Conservation (phyloP, 192 early-diverging fungal species). For the Dispira simplex region DNA sequence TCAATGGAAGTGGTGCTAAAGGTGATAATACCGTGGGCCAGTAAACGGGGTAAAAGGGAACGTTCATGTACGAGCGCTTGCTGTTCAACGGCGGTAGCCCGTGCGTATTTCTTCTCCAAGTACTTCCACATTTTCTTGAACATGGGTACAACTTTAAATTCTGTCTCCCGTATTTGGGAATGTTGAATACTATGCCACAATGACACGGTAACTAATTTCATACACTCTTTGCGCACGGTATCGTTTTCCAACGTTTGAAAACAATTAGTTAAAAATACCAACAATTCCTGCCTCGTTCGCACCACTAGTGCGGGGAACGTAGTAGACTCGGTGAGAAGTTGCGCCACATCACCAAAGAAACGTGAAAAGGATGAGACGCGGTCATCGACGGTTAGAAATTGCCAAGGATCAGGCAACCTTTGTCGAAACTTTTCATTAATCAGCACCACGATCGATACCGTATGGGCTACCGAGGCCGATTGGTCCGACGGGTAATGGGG, state of each 20-base stretch:
- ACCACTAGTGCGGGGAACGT: no score
- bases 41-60: conserved; percentile 45
- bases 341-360: conserved; percentile 38
- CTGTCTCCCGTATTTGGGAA: conserved; percentile 30
- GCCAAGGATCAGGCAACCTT: conserved; percentile 22
- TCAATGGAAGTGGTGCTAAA: neutral
- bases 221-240: conserved; percentile 56
- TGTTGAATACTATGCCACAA: conserved; percentile 57
- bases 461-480: conserved; percentile 27
- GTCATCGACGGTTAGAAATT: conserved; percentile 12
- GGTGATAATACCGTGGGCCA: conserved; percentile 17
- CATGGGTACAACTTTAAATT: conserved; percentile 41
- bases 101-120: conserved; percentile 30
- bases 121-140: conserved; percentile 53
- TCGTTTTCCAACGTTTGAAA: conserved; percentile 74
- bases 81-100: conserved; percentile 28
- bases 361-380: conserved; percentile 15
- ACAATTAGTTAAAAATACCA: conserved; percentile 66
- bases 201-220: conserved; percentile 55
- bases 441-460: conserved; percentile 69
- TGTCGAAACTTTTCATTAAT: conserved; percentile 85
- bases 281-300: conserved; percentile 24
- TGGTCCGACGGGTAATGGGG: conserved; percentile 34
- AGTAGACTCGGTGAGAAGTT: conserved; percentile 17
- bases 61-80: conserved; percentile 35